phyloP scores from a whole-genome alignment of 768 basidiomycete genomes.

The Obba rivulosa region DNA sequence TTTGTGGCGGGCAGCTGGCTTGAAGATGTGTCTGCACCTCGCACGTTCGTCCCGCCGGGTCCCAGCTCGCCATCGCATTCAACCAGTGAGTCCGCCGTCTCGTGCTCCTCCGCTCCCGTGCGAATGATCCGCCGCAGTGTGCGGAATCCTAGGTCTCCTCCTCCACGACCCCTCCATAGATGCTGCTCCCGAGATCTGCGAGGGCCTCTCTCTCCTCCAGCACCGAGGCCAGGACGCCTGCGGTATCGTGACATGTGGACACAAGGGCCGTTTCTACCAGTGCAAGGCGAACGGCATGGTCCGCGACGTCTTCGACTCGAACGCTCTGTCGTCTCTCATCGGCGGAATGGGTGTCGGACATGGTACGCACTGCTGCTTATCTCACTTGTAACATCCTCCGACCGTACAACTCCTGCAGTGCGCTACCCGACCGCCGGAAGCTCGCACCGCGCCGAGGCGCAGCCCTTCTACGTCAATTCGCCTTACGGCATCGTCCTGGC shows the following conservation, averaged over 20 bases:
- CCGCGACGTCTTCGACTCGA: constrained; percentile 88
- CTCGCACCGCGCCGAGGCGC: constrained; percentile 94
- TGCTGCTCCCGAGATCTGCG: constrained; percentile 84
- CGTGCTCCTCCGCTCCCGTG: background rate
- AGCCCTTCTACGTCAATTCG: constrained; percentile 99
- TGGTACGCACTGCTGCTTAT: constrained; percentile 45
- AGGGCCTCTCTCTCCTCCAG: constrained; percentile 92
- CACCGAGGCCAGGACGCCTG: constrained; percentile 98
- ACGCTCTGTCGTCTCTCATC: constrained; percentile 67
- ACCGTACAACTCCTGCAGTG: constrained; percentile 41
- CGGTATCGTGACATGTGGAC: constrained; percentile 94
- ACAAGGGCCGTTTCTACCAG: constrained; percentile 92
- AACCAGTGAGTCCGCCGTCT: background rate
- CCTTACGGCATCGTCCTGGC: constrained; percentile 98
- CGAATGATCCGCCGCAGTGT: constrained; percentile 46
- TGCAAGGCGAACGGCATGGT: constrained; percentile 99
- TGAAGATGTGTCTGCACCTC: background rate
- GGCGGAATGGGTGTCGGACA: constrained; percentile 99
- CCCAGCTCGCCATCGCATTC: no score
- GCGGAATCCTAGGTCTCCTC: constrained; percentile 87
- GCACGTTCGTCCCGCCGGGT: background rate
- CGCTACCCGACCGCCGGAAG: constrained; percentile 98
- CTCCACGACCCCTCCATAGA: constrained; percentile 71
- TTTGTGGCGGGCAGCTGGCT: background rate
- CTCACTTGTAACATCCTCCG: background rate